Conservation (phyloP, 257 asterid species). For the Handroanthus guayacan region DNA sequence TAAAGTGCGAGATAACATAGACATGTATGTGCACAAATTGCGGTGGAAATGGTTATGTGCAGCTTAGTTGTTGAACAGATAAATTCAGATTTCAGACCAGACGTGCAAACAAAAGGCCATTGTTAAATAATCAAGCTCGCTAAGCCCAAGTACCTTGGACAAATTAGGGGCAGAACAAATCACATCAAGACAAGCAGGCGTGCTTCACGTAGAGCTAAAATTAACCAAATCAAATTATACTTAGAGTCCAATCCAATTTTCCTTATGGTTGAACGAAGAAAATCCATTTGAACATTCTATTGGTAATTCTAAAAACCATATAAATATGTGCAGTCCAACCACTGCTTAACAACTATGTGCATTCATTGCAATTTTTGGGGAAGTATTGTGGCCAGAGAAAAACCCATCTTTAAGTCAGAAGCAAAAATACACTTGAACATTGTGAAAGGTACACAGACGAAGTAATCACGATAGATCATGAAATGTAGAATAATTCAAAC, state of each 20-base stretch:
- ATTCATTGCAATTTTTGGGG: constrained; percentile 9
- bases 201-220: background rate
- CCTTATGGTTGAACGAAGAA: constrained; percentile 10
- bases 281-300: constrained; percentile 4
- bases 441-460: constrained; percentile 13
- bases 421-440: constrained; percentile 12
- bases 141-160: constrained; percentile 21
- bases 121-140: constrained; percentile 30
- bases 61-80: constrained; percentile 1
- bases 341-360: constrained; percentile 9
- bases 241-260: constrained; percentile 9
- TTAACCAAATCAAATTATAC: constrained; percentile 21
- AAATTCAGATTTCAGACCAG: background rate
- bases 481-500: constrained; percentile 44
- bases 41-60: constrained; percentile 8
- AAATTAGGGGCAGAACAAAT: background rate
- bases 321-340: constrained; percentile 7
- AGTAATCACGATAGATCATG: constrained; percentile 12
- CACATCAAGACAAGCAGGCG: constrained; percentile 1
- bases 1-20: constrained; percentile 24
- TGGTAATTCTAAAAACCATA: constrained; percentile 19
- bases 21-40: background rate
- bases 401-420: background rate
- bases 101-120: constrained; percentile 17
- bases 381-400: background rate